phyloP scores from a whole-genome alignment of 192 early-diverging fungal species.

The Coemansia sp. region DNA sequence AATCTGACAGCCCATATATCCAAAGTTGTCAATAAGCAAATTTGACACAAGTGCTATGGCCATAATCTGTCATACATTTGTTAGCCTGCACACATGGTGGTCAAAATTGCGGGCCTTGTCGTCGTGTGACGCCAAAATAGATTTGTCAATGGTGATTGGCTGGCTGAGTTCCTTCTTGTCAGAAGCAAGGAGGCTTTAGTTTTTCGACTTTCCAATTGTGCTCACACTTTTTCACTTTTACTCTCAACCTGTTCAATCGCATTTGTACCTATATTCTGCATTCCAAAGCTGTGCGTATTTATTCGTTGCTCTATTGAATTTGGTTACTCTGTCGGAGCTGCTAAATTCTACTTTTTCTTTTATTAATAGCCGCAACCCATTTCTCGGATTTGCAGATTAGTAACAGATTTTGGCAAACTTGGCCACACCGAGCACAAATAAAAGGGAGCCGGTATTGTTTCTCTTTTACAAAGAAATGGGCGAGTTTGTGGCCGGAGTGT shows the following conservation, averaged over 20 bases:
- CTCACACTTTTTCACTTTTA: not conserved
- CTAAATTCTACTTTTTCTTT: not conserved
- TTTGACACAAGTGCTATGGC: not conserved
- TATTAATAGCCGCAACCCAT: not conserved
- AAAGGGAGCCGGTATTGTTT: not conserved
- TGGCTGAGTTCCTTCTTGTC: slow-evolving; percentile 6
- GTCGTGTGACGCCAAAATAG: not conserved
- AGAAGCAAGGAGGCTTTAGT: not conserved
- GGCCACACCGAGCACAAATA: too few relatives aligned
- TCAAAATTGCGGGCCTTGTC: not conserved
- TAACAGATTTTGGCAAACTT: not conserved
- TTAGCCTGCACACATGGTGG: too few relatives aligned
- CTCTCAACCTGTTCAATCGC: not conserved
- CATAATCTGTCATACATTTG: too few relatives aligned
- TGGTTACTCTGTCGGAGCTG: too few relatives aligned
- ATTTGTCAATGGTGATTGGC: not conserved
- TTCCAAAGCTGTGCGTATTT: not conserved
- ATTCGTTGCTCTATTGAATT: not conserved
- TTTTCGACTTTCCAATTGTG: not conserved
- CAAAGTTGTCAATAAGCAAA: not conserved
- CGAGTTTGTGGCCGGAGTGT: slow-evolving; percentile 36
- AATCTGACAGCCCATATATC: not conserved
- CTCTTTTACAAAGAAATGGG: slow-evolving; percentile 16
- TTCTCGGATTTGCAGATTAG: slow-evolving; percentile 1
- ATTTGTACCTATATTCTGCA: slow-evolving; percentile 1